Conservation (phyloP, 1,284 basidiomycete species). For the Sphagnurus paluster region DNA sequence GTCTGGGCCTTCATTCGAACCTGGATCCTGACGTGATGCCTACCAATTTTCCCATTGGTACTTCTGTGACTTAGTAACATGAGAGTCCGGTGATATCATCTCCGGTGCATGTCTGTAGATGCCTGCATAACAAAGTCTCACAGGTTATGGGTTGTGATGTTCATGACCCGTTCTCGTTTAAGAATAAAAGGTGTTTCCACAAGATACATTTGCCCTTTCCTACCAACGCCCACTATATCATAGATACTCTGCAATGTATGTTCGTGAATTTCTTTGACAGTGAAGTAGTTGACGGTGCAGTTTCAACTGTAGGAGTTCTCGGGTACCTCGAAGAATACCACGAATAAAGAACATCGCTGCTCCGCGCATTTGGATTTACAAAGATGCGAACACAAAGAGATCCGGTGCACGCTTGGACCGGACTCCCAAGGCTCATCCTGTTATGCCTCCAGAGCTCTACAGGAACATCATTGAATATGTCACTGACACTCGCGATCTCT, state of each 20-base stretch:
- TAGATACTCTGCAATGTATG: too few species aligned
- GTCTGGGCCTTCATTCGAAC: too few species aligned
- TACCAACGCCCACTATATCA: constrained; percentile 5
- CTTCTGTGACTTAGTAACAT: constrained; percentile 2
- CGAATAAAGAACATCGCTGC: neutral
- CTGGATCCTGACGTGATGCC: too few species aligned
- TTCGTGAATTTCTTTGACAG: neutral
- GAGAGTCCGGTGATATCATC: constrained; percentile 13
- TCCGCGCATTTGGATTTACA: neutral
- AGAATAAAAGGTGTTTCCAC: constrained; percentile 9
- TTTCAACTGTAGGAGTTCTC: neutral
- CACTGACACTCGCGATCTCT: constrained; percentile 17
- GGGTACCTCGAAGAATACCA: neutral
- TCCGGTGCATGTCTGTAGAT: constrained; percentile 11
- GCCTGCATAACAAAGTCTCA: too few species aligned
- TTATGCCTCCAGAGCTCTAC: constrained; percentile 19
- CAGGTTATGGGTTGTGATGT: constrained; percentile 1
- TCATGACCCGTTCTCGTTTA: constrained; percentile 10
- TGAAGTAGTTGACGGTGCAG: neutral
- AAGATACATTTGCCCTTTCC: constrained; percentile 1
- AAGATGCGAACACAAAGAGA: neutral
- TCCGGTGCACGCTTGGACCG: neutral
- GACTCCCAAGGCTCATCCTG: constrained; percentile 2
- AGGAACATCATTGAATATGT: constrained; percentile 18
- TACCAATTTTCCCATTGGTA: too few species aligned